phyloP scores from a whole-genome alignment of 2,329 filamentous ascomycete genomes.

The Xylariaceae sp. region DNA sequence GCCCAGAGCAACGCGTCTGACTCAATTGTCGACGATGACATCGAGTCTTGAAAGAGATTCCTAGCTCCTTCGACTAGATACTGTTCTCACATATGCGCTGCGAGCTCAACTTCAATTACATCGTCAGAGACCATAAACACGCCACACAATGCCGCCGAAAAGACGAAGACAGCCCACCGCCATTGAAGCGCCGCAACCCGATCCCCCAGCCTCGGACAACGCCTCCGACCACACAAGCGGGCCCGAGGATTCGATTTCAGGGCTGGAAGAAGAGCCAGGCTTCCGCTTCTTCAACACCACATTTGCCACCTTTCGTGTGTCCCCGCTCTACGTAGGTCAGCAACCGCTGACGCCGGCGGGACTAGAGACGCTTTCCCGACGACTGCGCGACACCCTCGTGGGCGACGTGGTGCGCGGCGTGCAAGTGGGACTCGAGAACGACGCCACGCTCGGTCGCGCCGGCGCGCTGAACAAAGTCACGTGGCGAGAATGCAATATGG shows the following conservation, averaged over 20 bases:
- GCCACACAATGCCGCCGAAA: conserved; percentile 24
- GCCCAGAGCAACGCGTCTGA: conserved; percentile 8
- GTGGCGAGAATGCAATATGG: conserved; percentile 44
- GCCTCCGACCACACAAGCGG: conserved; percentile 2
- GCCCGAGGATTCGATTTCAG: conserved; percentile 1
- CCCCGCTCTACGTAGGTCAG: conserved; percentile 48
- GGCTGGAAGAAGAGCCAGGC: background rate
- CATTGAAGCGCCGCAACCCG: conserved; percentile 6
- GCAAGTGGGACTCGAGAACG: conserved; percentile 42
- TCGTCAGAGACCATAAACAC: background rate
- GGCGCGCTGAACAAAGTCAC: conserved; percentile 46
- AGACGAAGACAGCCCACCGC: conserved; percentile 22
- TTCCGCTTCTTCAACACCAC: conserved; percentile 55
- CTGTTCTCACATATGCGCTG: background rate
- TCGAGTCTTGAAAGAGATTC: background rate
- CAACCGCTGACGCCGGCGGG: conserved; percentile 37
- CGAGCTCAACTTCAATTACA: too few relatives aligned
- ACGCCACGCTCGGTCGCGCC: conserved; percentile 37
- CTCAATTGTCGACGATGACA: background rate
- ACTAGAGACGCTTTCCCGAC: conserved; percentile 43
- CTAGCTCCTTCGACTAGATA: background rate
- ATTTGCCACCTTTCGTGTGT: conserved; percentile 53
- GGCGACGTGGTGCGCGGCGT: conserved; percentile 59
- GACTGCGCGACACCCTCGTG: conserved; percentile 52
- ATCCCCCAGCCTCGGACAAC: conserved; percentile 3